Base-by-base conservation (phyloP, 176 grass and related monocot species). In the Lolium rigidum region DNA sequence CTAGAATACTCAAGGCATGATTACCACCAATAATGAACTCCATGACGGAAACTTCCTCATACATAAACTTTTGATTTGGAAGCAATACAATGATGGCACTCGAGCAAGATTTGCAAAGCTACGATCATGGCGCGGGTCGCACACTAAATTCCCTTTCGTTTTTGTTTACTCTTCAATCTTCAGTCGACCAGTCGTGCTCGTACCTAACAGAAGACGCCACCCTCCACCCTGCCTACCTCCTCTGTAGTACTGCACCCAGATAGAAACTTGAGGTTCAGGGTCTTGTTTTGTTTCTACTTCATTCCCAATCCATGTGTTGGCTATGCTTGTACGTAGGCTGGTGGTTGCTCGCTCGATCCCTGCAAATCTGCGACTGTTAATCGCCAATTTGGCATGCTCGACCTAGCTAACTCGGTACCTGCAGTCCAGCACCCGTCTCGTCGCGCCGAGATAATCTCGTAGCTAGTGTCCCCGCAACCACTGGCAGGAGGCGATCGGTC, bases 101-200 rank as follows among this genome's bases (percentile, higher is more conserved):
- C 38, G 80, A 87, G 74, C 77, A 80, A 14, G 74, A 21, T 55
- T 90, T 14, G 88, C 84, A 90, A 87, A 83, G 74, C 79, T 2
- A 13, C 65, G 72, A 90, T 90, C 65, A 90, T 87, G 80, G 2
- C 28, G 15, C 8, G 76, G 65, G 2, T 60, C 76, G 48, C n/a
- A 24, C 35, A 24, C 35, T 60, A 79, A 46, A 57, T 21, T 24
- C 20, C 5, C 24, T 18, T 60, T 6, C 16, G 21, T 63, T 59
- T 57, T 50, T 62, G 4, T 17, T 35, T n/a, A 20, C 13, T 18
- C 41, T 43, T 2, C 0, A 2, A 0, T 18, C 39, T 62, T 5
- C 12, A 9, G 38, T 46, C 13, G 41, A 56, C 46, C 46, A 25
- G 6, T 74, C 21, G 0, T 16, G 44, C 21, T 74, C 44, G 62